Evolutionary conservation across 78 protist genomes (phyloP).

Genomic region (Cyanophora paradoxa): DNA sequence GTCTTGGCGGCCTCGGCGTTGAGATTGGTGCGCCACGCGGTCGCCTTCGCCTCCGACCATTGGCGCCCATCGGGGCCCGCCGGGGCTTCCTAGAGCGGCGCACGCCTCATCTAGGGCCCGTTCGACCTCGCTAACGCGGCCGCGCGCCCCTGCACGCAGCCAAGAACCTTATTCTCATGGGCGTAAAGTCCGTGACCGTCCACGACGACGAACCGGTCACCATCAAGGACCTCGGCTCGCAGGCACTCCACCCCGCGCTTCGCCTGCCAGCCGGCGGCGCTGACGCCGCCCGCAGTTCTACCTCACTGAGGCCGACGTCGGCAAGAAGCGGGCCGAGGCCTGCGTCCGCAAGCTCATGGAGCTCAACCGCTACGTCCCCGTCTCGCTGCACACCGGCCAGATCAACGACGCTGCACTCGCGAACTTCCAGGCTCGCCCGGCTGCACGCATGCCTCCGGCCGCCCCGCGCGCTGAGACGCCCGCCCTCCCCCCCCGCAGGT

Average conservation of each 20-base stretch:
- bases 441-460: too few relatives aligned
- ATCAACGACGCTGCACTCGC: conserved; percentile 21
- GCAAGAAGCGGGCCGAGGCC: conserved; percentile 57
- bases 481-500: too few relatives aligned
- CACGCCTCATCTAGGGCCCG: too few relatives aligned
- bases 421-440: too few relatives aligned
- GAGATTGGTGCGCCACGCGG: conserved; percentile 63
- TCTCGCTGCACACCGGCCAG: conserved; percentile 26
- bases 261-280: conserved; percentile 35
- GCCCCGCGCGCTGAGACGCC: too few relatives aligned
- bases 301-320: conserved; percentile 75
- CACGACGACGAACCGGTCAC: conserved; percentile 56
- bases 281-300: conserved; percentile 67
- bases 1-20: conserved; percentile 89
- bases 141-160: too few relatives aligned
- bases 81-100: too few relatives aligned
- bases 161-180: conserved; percentile 95
- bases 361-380: conserved; percentile 81
- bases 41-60: background rate
- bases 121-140: too few relatives aligned
- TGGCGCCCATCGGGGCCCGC: too few relatives aligned
- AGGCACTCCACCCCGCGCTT: conserved; percentile 24
- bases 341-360: conserved; percentile 58
- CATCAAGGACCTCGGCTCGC: conserved; percentile 53
- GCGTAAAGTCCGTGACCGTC: conserved; percentile 85